Percentiles rank a stretch among this genome's conserved stretches.
Conservation (phyloP, 2,329 filamentous ascomycete genomes). For the Calycina marina region DNA sequence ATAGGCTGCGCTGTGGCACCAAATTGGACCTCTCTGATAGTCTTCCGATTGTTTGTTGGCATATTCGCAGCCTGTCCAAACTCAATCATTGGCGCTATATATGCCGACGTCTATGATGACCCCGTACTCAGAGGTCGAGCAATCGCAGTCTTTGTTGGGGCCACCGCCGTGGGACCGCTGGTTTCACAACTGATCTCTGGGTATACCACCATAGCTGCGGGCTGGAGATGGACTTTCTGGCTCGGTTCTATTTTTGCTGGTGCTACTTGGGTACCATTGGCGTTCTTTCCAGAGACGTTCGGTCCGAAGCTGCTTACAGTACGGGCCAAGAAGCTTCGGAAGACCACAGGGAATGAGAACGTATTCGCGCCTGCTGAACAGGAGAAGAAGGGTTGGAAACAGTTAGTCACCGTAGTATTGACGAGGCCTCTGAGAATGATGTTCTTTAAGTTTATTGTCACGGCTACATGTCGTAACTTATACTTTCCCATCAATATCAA, state of each 20-base stretch:
- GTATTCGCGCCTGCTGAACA: constrained; percentile 52
- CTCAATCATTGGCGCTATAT: constrained; percentile 45
- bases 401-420: constrained; percentile 39
- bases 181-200: constrained; percentile 46
- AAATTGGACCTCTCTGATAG: constrained; percentile 47
- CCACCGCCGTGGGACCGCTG: constrained; percentile 48
- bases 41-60: constrained; percentile 47
- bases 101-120: constrained; percentile 51
- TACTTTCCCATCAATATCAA: no score
- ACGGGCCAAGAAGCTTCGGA: constrained; percentile 42
- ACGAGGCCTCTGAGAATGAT: constrained; percentile 45
- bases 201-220: constrained; percentile 38
- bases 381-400: constrained; percentile 35
- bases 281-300: constrained; percentile 53
- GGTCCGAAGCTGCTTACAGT: constrained; percentile 41
- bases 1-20: constrained; percentile 48
- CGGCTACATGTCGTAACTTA: constrained; percentile 36
- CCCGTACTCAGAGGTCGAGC: constrained; percentile 40
- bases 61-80: constrained; percentile 43
- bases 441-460: constrained; percentile 44
- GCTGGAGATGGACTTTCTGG: constrained; percentile 51
- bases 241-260: constrained; percentile 50
- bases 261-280: constrained; percentile 38
- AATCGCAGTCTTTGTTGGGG: constrained; percentile 51
- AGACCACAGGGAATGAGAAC: constrained; percentile 35